Evolutionary conservation across 441 rosid genomes (phyloP).

Genomic region (Erodium trifolium): DNA sequence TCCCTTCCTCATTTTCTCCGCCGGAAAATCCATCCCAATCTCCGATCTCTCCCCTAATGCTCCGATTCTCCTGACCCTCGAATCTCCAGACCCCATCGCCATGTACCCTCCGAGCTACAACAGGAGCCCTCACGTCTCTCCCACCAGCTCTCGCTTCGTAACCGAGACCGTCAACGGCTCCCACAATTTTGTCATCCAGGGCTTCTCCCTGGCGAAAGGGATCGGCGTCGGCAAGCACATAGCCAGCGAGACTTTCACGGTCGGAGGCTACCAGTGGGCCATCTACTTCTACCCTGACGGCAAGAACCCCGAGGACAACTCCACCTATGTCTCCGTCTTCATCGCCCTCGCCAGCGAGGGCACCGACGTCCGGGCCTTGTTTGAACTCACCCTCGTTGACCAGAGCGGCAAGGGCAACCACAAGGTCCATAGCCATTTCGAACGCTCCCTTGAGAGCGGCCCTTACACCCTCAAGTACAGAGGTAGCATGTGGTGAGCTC

Average conservation of each 20-base stretch:
- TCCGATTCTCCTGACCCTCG: slow-evolving; percentile 2
- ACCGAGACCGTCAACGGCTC: slow-evolving; percentile 84
- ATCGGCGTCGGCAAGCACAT: slow-evolving; percentile 76
- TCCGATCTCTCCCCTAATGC: neutral
- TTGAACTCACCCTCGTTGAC: slow-evolving; percentile 81
- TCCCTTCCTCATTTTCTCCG: neutral
- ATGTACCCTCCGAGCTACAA: slow-evolving; percentile 11
- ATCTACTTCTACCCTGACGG: slow-evolving; percentile 96
- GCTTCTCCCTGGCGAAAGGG: slow-evolving; percentile 79
- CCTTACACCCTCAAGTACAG: slow-evolving; percentile 91
- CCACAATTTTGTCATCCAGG: slow-evolving; percentile 72
- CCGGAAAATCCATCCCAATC: neutral
- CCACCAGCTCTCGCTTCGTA: slow-evolving; percentile 51
- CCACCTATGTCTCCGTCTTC: slow-evolving; percentile 70
- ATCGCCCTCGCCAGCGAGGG: slow-evolving; percentile 94
- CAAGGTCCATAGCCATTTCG: slow-evolving; percentile 94
- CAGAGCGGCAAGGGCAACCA: slow-evolving; percentile 84
- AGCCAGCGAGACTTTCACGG: slow-evolving; percentile 69
- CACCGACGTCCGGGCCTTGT: slow-evolving; percentile 81
- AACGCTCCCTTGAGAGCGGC: slow-evolving; percentile 82
- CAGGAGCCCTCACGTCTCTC: slow-evolving; percentile 11
- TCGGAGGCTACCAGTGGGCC: slow-evolving; percentile 93
- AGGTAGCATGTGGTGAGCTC: slow-evolving; percentile 93
- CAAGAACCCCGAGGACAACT: slow-evolving; percentile 82
- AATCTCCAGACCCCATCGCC: neutral